These are phyloP conservation scores for Amanita polypyramis DNA, from an alignment of 768 basidiomycete species.

Conservation along the genomic window DNA sequence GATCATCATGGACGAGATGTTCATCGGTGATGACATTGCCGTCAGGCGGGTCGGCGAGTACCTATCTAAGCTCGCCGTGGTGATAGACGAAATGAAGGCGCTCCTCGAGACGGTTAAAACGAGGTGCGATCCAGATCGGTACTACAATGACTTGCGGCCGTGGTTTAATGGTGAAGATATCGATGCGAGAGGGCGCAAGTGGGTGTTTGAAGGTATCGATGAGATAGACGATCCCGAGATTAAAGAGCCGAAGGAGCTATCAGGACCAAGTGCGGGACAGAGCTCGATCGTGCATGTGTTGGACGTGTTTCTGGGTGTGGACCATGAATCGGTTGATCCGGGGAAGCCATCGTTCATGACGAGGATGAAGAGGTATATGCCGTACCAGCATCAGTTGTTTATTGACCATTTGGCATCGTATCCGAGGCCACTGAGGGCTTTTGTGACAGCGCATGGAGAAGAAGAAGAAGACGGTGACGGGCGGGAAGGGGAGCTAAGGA, in stretches of 20 bases:
- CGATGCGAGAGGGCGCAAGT: constrained; percentile 28
- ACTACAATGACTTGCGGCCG: constrained; percentile 67
- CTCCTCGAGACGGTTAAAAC: constrained; percentile 62
- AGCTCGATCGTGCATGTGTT: constrained; percentile 67
- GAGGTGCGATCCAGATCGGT: constrained; percentile 66
- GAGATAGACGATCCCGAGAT: constrained; percentile 26
- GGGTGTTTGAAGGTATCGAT: constrained; percentile 47
- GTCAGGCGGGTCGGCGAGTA: constrained; percentile 56
- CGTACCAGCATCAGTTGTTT: constrained; percentile 70
- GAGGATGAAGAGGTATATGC: constrained; percentile 79
- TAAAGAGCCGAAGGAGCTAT: constrained; percentile 40
- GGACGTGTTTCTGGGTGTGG: constrained; percentile 63
- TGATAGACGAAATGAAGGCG: constrained; percentile 57
- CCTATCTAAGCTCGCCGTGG: constrained; percentile 49
- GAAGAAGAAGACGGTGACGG: constrained; percentile 15
- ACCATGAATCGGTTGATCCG: constrained; percentile 27
- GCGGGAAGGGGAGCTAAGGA: constrained; percentile 22
- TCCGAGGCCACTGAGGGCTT: constrained; percentile 48
- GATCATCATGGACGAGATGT: constrained; percentile 81
- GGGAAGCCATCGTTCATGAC: constrained; percentile 39
- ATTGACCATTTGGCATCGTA: constrained; percentile 51
- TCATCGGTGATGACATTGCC: constrained; percentile 64
- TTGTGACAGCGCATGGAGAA: constrained; percentile 26
- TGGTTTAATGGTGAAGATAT: constrained; percentile 79
- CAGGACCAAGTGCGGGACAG: constrained; percentile 78